phyloP scores from a whole-genome alignment of 495 filamentous ascomycete species.

The Hypoxylon intermedium region DNA sequence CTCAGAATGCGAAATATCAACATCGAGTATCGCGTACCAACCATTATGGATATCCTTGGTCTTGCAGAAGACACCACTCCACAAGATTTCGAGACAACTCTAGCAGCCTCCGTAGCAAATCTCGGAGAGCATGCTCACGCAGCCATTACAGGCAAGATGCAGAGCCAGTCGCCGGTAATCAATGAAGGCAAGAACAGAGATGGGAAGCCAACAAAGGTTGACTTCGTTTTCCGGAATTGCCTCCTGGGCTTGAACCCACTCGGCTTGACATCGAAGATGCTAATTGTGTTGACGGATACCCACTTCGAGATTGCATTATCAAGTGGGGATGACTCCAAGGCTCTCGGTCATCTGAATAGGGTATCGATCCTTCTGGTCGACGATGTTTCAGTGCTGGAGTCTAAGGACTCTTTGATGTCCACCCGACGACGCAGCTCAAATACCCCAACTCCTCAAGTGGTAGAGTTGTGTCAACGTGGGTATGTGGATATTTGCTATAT shows the following conservation, averaged over 20 bases:
- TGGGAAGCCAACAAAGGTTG: constrained; percentile 64
- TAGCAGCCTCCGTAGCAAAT: constrained; percentile 81
- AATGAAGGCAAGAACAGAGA: constrained; percentile 40
- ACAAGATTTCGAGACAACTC: constrained; percentile 74
- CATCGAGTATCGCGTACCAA: constrained; percentile 83
- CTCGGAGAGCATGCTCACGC: constrained; percentile 67
- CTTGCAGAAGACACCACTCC: constrained; percentile 70
- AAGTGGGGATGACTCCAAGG: constrained; percentile 64
- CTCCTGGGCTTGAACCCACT: constrained; percentile 86
- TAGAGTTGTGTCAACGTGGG: constrained; percentile 70
- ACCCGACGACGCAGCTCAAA: constrained; percentile 55
- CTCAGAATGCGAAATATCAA: constrained; percentile 82
- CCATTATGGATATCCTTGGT: constrained; percentile 77
- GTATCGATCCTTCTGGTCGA: constrained; percentile 85
- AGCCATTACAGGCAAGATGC: constrained; percentile 48
- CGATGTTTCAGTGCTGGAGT: constrained; percentile 64
- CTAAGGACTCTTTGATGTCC: constrained; percentile 50
- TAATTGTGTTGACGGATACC: constrained; percentile 79
- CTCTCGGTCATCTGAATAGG: constrained; percentile 72
- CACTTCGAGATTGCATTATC: constrained; percentile 69
- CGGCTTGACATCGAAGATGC: constrained; percentile 71
- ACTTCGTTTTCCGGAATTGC: constrained; percentile 78
- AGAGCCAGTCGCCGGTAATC: constrained; percentile 3
- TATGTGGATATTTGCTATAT: constrained; percentile 86
- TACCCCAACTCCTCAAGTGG: constrained; percentile 65